phyloP scores from a whole-genome alignment of 805 yeast species.

The Myxozyma neglecta region DNA sequence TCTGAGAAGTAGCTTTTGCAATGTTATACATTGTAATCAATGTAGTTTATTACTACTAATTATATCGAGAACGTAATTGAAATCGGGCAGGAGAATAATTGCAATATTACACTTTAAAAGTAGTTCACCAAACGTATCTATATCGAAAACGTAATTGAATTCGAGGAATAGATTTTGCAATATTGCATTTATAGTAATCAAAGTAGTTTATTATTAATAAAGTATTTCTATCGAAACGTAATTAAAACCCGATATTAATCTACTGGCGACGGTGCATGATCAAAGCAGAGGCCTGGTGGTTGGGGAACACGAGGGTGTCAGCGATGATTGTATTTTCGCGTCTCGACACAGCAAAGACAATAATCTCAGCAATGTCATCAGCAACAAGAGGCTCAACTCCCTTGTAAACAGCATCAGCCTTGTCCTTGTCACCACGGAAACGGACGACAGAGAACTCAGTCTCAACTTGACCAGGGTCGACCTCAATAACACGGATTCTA shows the following conservation, averaged over 20 bases:
- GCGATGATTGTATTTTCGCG: constrained; percentile 72
- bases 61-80: too few species aligned
- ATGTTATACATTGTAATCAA: too few species aligned
- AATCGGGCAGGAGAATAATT: too few species aligned
- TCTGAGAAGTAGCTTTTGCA: too few species aligned
- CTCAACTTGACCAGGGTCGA: constrained; percentile 78
- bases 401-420: constrained; percentile 64
- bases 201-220: not conserved
- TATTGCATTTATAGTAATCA: not conserved
- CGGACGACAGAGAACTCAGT: constrained; percentile 61
- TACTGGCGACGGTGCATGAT: constrained; percentile 31
- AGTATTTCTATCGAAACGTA: not conserved
- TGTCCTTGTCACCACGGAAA: constrained; percentile 56
- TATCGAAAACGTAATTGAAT: not conserved
- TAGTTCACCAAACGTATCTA: not conserved
- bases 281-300: constrained; percentile 54
- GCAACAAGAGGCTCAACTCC: constrained; percentile 71
- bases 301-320: constrained; percentile 79
- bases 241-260: not conserved
- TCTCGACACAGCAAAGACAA: constrained; percentile 66
- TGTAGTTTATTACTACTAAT: too few species aligned
- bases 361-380: constrained; percentile 72
- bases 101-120: too few species aligned
- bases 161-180: too few species aligned
- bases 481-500: constrained; percentile 64